Evolutionary conservation across 768 basidiomycete genomes (phyloP).

Genomic region (Leucosporidium creatinivorum): DNA sequence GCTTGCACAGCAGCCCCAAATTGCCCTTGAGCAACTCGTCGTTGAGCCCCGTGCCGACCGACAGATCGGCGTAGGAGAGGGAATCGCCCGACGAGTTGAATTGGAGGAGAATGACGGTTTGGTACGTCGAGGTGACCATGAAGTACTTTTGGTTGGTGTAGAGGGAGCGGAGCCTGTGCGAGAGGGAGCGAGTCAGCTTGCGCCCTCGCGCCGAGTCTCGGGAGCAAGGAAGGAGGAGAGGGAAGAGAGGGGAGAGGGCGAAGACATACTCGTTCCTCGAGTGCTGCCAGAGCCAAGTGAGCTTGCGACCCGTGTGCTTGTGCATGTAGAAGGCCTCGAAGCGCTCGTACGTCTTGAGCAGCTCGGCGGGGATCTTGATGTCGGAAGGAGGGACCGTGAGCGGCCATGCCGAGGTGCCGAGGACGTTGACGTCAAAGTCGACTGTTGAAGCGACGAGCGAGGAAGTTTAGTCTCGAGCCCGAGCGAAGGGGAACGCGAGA

Average conservation of each 20-base stretch:
- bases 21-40: constrained; percentile 66
- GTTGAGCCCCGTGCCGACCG: constrained; percentile 64
- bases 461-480: too few relatives aligned
- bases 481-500: background rate
- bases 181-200: background rate
- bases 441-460: constrained; percentile 43
- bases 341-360: constrained; percentile 76
- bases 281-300: constrained; percentile 98
- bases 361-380: constrained; percentile 80
- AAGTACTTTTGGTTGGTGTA: constrained; percentile 93
- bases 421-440: constrained; percentile 85
- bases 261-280: constrained; percentile 71
- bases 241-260: background rate
- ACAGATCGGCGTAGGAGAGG: constrained; percentile 69
- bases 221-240: background rate
- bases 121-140: constrained; percentile 87
- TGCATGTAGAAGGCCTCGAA: constrained; percentile 89
- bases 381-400: constrained; percentile 73
- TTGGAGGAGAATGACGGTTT: constrained; percentile 87
- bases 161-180: constrained; percentile 62
- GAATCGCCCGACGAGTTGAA: constrained; percentile 84
- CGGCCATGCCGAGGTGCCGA: constrained; percentile 95
- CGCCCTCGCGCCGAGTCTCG: too few relatives aligned
- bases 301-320: constrained; percentile 87
- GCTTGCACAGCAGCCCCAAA: constrained; percentile 64